Evolutionary conservation across 2,329 filamentous ascomycete species (phyloP).

Genomic region (Didymella exigua): DNA sequence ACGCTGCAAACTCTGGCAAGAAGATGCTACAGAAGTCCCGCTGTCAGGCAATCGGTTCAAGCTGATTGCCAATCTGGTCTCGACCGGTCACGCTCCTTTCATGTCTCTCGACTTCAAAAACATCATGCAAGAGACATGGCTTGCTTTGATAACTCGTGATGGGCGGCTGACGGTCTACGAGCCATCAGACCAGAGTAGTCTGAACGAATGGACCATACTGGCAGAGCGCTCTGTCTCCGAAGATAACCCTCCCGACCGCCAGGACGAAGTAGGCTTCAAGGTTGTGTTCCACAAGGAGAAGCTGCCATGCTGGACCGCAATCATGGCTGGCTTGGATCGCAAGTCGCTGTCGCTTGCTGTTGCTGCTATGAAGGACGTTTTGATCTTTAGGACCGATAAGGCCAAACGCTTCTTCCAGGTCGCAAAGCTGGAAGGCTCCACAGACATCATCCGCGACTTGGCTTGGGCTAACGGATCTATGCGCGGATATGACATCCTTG

Average conservation of each 20-base stretch:
- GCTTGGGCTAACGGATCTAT: slow-evolving; percentile 93
- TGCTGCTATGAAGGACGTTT: slow-evolving; percentile 81
- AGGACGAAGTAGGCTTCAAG: slow-evolving; percentile 85
- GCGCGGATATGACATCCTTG: slow-evolving; percentile 85
- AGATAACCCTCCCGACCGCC: slow-evolving; percentile 66
- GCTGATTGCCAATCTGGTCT: slow-evolving; percentile 64
- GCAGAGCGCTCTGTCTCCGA: slow-evolving; percentile 78
- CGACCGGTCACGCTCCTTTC: slow-evolving; percentile 72
- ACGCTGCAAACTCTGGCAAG: slow-evolving; percentile 89
- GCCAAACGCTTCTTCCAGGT: slow-evolving; percentile 84
- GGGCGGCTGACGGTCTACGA: slow-evolving; percentile 81
- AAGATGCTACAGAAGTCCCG: slow-evolving; percentile 80
- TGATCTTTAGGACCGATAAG: slow-evolving; percentile 78
- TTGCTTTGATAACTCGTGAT: slow-evolving; percentile 83
- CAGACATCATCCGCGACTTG: slow-evolving; percentile 81
- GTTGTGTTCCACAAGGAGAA: slow-evolving; percentile 89
- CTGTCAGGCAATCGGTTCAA: slow-evolving; percentile 80
- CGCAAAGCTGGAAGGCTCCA: slow-evolving; percentile 74
- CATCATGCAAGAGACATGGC: slow-evolving; percentile 80
- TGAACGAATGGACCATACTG: slow-evolving; percentile 75
- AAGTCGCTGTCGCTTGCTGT: slow-evolving; percentile 83
- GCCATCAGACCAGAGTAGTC: slow-evolving; percentile 80
- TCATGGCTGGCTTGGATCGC: slow-evolving; percentile 79
- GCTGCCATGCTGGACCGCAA: slow-evolving; percentile 75
- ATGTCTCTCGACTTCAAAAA: slow-evolving; percentile 86